Evolutionary conservation across 2,329 filamentous ascomycete genomes (phyloP).

Genomic region (Hortaea sp.): DNA sequence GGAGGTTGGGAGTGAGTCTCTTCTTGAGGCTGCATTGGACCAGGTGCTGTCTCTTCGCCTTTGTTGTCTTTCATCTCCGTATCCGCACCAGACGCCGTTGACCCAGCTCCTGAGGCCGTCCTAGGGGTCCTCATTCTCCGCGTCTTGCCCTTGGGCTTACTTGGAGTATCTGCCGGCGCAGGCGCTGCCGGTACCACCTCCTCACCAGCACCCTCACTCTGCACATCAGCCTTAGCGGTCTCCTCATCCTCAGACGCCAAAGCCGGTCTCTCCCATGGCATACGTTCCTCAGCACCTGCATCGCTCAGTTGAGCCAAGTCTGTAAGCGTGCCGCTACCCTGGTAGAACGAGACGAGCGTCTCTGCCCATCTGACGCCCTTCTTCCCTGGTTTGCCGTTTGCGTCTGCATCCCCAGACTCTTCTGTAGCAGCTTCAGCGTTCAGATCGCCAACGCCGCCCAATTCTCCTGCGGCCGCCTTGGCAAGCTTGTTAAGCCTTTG

Average conservation of each 20-base stretch:
- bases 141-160: conserved; percentile 14
- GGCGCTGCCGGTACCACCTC: conserved; percentile 3
- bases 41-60: neutral
- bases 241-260: neutral
- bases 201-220: neutral
- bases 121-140: conserved; percentile 12
- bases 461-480: conserved; percentile 25
- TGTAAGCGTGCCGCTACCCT: conserved; percentile 13
- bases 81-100: no score
- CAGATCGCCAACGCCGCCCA: conserved; percentile 10
- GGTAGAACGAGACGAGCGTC: conserved; percentile 36
- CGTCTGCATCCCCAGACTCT: neutral
- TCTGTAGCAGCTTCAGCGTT: neutral
- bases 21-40: conserved; percentile 6
- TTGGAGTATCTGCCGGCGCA: conserved; percentile 19
- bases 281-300: conserved; percentile 7
- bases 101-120: no score
- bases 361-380: conserved; percentile 36
- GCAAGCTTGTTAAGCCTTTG: conserved; percentile 34
- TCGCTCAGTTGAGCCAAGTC: conserved; percentile 14
- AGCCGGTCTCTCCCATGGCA: conserved; percentile 6
- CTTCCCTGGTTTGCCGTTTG: neutral
- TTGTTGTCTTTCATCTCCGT: no score
- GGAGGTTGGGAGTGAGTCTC: neutral
- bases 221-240: neutral